These are phyloP conservation scores for Xylaria sp. DNA, from an alignment of 2,329 filamentous ascomycete species.

Conservation along the genomic window DNA sequence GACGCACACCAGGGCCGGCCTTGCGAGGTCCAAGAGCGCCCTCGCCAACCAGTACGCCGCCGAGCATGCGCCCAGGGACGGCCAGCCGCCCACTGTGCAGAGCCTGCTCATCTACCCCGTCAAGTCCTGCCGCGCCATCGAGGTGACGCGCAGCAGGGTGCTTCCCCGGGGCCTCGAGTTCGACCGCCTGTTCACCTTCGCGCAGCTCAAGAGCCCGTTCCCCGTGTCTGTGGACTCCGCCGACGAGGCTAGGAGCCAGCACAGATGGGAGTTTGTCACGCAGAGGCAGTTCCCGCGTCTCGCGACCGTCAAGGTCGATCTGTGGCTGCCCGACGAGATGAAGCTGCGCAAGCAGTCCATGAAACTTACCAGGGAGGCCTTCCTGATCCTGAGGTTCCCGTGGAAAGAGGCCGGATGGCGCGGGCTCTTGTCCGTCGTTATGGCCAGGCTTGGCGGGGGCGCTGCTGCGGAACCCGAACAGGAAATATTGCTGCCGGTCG, in stretches of 20 bases:
- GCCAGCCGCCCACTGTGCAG: slow-evolving; percentile 55
- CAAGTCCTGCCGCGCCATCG: slow-evolving; percentile 83
- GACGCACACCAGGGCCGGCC: slow-evolving; percentile 63
- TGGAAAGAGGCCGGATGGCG: slow-evolving; percentile 63
- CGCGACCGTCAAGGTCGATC: slow-evolving; percentile 73
- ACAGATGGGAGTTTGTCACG: slow-evolving; percentile 77
- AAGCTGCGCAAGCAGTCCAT: slow-evolving; percentile 64
- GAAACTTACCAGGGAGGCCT: slow-evolving; percentile 63
- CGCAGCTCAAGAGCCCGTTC: slow-evolving; percentile 68
- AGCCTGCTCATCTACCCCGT: slow-evolving; percentile 84
- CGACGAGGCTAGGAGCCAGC: slow-evolving; percentile 53
- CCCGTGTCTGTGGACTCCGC: slow-evolving; percentile 53
- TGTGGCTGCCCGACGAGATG: slow-evolving; percentile 75
- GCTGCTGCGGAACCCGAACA: slow-evolving; percentile 65
- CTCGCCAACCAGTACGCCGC: slow-evolving; percentile 46
- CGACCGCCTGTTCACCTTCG: slow-evolving; percentile 87
- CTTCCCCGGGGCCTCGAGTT: slow-evolving; percentile 77
- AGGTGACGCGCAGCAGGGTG: slow-evolving; percentile 73
- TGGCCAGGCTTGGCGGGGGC: slow-evolving; percentile 64
- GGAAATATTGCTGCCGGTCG: slow-evolving; percentile 74
- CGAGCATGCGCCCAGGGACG: slow-evolving; percentile 40
- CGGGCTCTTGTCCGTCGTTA: slow-evolving; percentile 58
- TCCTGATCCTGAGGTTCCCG: slow-evolving; percentile 75
- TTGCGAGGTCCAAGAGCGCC: slow-evolving; percentile 54
- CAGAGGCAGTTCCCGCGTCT: slow-evolving; percentile 76